Evolutionary conservation across 78 protist species (phyloP).

Genomic region (Dictyostelium brefeldianum): DNA sequence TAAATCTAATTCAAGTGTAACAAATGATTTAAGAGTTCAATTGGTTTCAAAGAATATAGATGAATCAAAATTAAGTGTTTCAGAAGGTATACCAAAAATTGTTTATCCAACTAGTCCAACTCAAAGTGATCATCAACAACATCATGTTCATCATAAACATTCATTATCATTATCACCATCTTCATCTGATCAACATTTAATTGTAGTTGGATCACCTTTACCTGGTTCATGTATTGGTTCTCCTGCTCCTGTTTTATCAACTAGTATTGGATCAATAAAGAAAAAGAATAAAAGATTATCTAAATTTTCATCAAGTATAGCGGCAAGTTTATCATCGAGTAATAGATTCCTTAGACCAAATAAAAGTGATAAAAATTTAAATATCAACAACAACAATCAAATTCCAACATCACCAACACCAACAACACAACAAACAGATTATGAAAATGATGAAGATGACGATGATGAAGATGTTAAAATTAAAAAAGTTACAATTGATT

Average conservation of each 20-base stretch:
- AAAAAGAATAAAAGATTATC: constrained; percentile 10
- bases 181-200: background rate
- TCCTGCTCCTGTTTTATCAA: background rate
- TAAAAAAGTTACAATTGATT: constrained; percentile 3
- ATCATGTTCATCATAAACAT: background rate
- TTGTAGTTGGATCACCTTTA: constrained; percentile 64
- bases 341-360: constrained; percentile 1
- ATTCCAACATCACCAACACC: background rate
- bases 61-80: background rate
- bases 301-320: background rate
- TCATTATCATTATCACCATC: background rate
- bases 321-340: constrained; percentile 3
- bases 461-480: background rate
- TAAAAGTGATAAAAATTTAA: background rate
- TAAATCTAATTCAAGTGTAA: background rate
- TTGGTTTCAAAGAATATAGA: constrained; percentile 7
- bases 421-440: background rate
- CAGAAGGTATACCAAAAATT: constrained; percentile 16
- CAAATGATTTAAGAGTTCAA: background rate
- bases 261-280: constrained; percentile 20
- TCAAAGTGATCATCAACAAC: background rate
- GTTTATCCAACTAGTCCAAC: background rate
- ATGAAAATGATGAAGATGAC: background rate
- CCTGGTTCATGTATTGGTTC: constrained; percentile 15
- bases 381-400: background rate